phyloP scores from a whole-genome alignment of 257 asterid species.

The Eucommia ulmoides region DNA sequence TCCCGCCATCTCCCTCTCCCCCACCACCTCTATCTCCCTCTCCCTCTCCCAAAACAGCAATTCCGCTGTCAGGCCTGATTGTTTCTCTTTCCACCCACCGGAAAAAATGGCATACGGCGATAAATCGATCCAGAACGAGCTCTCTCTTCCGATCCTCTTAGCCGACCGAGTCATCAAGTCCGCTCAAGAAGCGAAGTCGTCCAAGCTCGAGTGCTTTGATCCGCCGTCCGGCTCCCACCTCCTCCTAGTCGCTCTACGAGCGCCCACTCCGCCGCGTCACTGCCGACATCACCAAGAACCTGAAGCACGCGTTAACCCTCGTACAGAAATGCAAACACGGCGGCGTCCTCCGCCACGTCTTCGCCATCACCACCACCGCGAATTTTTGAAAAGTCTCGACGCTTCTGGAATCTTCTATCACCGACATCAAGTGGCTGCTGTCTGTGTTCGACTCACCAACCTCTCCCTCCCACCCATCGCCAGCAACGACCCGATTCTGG shows the following conservation, averaged over 20 bases:
- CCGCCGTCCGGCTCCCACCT: not conserved
- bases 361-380: conserved; percentile 36
- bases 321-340: conserved; percentile 34
- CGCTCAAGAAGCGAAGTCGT: conserved; percentile 35
- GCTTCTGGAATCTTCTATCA: conserved; percentile 29
- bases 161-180: conserved; percentile 35
- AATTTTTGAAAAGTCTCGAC: conserved; percentile 27
- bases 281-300: conserved; percentile 27
- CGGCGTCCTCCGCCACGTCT: conserved; percentile 40
- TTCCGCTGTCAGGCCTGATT: no score
- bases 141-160: conserved; percentile 39
- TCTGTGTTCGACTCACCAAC: conserved; percentile 23
- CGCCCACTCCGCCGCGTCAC: conserved; percentile 56
- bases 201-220: conserved; percentile 20
- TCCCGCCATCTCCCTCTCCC: no score
- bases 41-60: no score
- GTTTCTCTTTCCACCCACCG: no score
- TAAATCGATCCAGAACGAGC: no score
- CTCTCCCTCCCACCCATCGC: conserved; percentile 10
- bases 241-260: conserved; percentile 18
- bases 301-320: conserved; percentile 30
- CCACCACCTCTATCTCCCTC: no score
- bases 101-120: no score
- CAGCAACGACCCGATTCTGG: no score
- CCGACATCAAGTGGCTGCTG: conserved; percentile 40